Evolutionary conservation across 2,329 filamentous ascomycete species (phyloP).

Genomic region (Colletotrichum sp.): DNA sequence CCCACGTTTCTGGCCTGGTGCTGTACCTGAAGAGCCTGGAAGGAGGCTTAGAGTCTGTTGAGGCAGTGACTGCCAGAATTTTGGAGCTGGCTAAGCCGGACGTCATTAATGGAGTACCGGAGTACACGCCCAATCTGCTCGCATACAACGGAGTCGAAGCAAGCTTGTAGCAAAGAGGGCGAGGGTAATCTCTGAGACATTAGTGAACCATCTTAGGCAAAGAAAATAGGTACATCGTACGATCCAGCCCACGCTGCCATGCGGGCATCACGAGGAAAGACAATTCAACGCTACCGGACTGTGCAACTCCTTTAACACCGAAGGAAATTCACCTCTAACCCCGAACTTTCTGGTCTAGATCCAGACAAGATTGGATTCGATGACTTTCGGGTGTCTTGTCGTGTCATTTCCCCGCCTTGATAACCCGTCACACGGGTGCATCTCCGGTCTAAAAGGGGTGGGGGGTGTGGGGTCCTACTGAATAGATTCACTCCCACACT

Average conservation of each 20-base stretch:
- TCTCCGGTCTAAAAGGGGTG: not conserved
- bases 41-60: slow-evolving; percentile 36
- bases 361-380: not conserved
- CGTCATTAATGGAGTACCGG: slow-evolving; percentile 34
- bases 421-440: not conserved
- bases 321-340: not conserved
- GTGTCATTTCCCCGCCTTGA: not conserved
- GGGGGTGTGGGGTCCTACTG: not conserved
- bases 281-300: not conserved
- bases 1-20: slow-evolving; percentile 62
- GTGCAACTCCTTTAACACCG: not conserved
- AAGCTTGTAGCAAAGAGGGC: not conserved
- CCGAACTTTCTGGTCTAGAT: not conserved
- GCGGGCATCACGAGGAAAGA: not conserved
- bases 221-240: not conserved
- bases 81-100: slow-evolving; percentile 42
- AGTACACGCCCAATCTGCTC: slow-evolving; percentile 48
- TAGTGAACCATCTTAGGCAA: not conserved
- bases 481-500: not conserved
- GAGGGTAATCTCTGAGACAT: not conserved
- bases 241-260: not conserved
- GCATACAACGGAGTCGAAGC: slow-evolving; percentile 47
- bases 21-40: slow-evolving; percentile 57
- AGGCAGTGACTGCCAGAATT: slow-evolving; percentile 45
- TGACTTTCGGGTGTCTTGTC: not conserved